phyloP scores from a whole-genome alignment of 192 early-diverging fungal genomes.

The Coemansia sp. region DNA sequence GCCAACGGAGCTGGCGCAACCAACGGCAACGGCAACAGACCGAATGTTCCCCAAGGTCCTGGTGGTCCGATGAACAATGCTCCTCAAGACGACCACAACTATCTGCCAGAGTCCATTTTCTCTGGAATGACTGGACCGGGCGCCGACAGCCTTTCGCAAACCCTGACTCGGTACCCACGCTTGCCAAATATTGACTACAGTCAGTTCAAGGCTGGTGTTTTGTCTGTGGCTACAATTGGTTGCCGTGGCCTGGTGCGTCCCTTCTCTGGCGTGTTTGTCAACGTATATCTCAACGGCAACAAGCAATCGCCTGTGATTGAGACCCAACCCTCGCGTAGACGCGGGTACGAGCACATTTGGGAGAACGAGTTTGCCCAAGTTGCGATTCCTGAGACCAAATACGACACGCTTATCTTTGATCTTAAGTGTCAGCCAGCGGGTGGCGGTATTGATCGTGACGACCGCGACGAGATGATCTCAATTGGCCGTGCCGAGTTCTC shows the following conservation, averaged over 20 bases:
- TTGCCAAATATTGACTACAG: constrained; percentile 52
- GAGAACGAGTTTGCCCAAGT: constrained; percentile 48
- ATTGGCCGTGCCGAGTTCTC: constrained; percentile 47
- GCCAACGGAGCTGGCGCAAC: neutral
- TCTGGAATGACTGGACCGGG: constrained; percentile 37
- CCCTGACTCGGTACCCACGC: constrained; percentile 46
- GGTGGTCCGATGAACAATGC: constrained; percentile 8
- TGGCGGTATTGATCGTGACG: constrained; percentile 11
- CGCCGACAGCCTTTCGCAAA: constrained; percentile 31
- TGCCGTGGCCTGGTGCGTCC: constrained; percentile 51
- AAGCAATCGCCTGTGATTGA: constrained; percentile 43
- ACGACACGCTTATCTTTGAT: constrained; percentile 41
- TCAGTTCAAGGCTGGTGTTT: constrained; percentile 47
- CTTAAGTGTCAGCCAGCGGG: constrained; percentile 41
- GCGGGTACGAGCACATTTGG: constrained; percentile 52
- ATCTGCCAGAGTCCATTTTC: constrained; percentile 34
- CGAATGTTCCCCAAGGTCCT: neutral
- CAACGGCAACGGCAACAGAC: neutral
- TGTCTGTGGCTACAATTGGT: constrained; percentile 40
- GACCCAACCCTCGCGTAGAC: constrained; percentile 46
- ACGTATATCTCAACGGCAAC: constrained; percentile 47
- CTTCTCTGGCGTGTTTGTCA: constrained; percentile 50
- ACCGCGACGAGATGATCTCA: constrained; percentile 48
- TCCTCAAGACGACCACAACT: constrained; percentile 5
- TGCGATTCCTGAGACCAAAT: constrained; percentile 34